A percentile compares a stretch with the other conserved stretches of the same genome.
Conservation (phyloP, 108 stramenopile genomes). For the Pelagomonas calceolata region DNA sequence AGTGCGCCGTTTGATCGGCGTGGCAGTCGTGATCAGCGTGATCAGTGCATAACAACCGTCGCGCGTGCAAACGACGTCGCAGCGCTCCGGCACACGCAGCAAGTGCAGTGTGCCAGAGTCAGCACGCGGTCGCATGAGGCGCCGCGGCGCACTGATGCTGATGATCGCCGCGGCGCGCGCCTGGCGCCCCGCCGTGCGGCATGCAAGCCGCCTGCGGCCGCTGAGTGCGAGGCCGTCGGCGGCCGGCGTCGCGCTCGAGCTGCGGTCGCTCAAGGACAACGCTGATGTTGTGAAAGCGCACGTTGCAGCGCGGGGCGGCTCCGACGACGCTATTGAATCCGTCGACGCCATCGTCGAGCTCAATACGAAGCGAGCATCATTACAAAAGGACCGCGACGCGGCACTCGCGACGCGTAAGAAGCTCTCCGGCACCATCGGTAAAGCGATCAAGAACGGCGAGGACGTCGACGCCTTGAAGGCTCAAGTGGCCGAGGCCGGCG, state of each 20-base stretch:
- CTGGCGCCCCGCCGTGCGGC: too few relatives aligned
- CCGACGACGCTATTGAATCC: not conserved
- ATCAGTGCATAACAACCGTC: too few relatives aligned
- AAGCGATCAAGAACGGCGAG: constrained; percentile 41
- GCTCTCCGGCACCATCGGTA: constrained; percentile 52
- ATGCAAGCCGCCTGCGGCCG: too few relatives aligned
- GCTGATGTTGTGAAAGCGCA: not conserved
- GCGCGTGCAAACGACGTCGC: too few relatives aligned
- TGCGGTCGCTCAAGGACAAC: not conserved
- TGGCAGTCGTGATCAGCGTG: too few relatives aligned
- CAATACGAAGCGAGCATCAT: not conserved
- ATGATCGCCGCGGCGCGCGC: too few relatives aligned
- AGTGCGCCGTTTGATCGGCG: too few relatives aligned
- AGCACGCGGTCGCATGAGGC: too few relatives aligned
- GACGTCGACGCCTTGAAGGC: constrained; percentile 48
- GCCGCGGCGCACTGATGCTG: too few relatives aligned
- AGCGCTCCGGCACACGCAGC: too few relatives aligned
- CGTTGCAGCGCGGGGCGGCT: not conserved
- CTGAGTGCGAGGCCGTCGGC: not conserved
- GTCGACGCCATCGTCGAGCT: not conserved
- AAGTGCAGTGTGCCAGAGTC: too few relatives aligned
- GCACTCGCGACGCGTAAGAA: constrained; percentile 59
- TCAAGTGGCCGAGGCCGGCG: constrained; percentile 37
- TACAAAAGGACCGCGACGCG: constrained; percentile 32
- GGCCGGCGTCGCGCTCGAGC: not conserved